Conservation (phyloP, 441 rosid species). For the Corymbia calophylla region DNA sequence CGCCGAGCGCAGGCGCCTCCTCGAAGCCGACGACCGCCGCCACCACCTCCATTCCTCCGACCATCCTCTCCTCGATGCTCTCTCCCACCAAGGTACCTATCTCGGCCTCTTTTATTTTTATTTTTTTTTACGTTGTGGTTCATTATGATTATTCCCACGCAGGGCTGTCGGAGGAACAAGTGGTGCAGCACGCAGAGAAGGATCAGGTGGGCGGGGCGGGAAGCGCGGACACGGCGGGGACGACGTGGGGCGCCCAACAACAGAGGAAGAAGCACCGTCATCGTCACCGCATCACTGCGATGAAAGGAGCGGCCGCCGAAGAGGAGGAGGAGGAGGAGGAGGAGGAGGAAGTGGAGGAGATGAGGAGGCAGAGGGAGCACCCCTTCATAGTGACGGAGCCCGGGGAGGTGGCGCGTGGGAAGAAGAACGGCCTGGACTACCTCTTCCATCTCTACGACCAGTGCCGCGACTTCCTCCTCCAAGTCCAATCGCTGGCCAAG, state of each 20-base stretch:
- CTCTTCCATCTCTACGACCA: conserved; percentile 95
- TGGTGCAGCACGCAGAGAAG: conserved; percentile 59
- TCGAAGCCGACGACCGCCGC: conserved; percentile 14
- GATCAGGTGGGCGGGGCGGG: conserved; percentile 47
- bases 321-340: conserved; percentile 34
- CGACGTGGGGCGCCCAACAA: conserved; percentile 18
- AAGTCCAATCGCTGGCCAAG: conserved; percentile 85
- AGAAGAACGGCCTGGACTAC: conserved; percentile 97
- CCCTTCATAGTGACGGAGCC: conserved; percentile 99
- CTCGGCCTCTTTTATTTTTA: background rate
- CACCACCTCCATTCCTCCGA: conserved; percentile 30
- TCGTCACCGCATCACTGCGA: background rate
- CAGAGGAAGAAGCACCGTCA: background rate
- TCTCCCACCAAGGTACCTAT: conserved; percentile 78
- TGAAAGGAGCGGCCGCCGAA: conserved; percentile 25
- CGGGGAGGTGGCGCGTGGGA: conserved; percentile 97
- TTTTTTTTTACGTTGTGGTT: background rate
- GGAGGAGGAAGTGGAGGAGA: conserved; percentile 28
- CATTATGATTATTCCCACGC: conserved; percentile 1
- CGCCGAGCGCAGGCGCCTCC: conserved; percentile 65
- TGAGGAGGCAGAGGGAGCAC: conserved; percentile 90
- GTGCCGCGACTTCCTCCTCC: conserved; percentile 85
- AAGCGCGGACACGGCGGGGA: conserved; percentile 39
- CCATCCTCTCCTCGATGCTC: conserved; percentile 64
- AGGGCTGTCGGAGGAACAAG: conserved; percentile 80